Percentiles rank a stretch among this genome's conserved stretches.
These are phyloP conservation scores for Argentina anserina DNA, from an alignment of 306 rosid genomes.

Conservation along the genomic window DNA sequence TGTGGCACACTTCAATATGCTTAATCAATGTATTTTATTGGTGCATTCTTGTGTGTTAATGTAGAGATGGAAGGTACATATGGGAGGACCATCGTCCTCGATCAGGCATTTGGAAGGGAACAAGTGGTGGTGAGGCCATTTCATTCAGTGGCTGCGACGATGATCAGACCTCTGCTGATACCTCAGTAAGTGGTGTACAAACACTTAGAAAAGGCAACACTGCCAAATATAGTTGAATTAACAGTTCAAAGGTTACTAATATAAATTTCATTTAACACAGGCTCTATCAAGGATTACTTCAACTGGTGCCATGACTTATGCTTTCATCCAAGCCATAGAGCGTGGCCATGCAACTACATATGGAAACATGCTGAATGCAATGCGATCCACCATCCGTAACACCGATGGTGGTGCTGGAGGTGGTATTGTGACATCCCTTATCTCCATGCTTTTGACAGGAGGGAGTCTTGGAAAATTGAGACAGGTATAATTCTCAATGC, in stretches of 20 bases:
- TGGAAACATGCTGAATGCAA: constrained; percentile 35
- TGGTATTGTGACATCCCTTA: constrained; percentile 32
- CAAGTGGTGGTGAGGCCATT: constrained; percentile 46
- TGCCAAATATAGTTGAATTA: too few relatives aligned
- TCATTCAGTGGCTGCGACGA: constrained; percentile 57
- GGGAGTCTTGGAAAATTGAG: constrained; percentile 29
- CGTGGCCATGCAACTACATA: constrained; percentile 36
- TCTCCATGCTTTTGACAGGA: constrained; percentile 36
- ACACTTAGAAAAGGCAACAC: too few relatives aligned
- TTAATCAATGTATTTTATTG: not conserved
- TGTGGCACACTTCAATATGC: not conserved
- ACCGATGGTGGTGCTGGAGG: constrained; percentile 18
- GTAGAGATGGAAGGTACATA: constrained; percentile 31
- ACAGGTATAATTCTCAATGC: constrained; percentile 23
- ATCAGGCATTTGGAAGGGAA: constrained; percentile 46
- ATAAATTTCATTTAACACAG: constrained; percentile 19
- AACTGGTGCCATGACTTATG: constrained; percentile 45
- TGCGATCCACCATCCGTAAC: constrained; percentile 31
- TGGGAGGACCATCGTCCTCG: constrained; percentile 59
- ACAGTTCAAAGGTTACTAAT: too few relatives aligned
- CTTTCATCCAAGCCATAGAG: constrained; percentile 45
- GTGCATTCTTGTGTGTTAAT: not conserved
- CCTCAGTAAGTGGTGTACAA: constrained; percentile 18
- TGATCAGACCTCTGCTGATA: constrained; percentile 46
- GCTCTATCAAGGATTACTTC: constrained; percentile 35